These are phyloP conservation scores for Phylloporus sp. DNA, from an alignment of 1,284 basidiomycete genomes.

Conservation along the genomic window DNA sequence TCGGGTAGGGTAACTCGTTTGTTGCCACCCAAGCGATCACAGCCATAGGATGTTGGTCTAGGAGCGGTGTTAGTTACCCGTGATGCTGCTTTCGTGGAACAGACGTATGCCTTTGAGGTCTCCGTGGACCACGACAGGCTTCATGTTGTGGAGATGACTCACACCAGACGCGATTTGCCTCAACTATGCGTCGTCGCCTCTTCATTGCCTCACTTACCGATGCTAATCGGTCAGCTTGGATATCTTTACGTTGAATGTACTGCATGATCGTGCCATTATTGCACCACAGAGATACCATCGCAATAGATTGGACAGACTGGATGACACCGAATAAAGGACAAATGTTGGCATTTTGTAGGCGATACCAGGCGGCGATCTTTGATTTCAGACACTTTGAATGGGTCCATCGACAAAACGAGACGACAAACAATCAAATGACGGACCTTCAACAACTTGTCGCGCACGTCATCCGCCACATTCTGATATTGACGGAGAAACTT, in stretches of 20 bases:
- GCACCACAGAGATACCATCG: conserved; percentile 69
- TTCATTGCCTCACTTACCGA: conserved; percentile 47
- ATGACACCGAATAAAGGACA: conserved; percentile 59
- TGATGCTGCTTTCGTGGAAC: neutral
- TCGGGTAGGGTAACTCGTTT: conserved; percentile 57
- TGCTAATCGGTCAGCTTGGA: conserved; percentile 49
- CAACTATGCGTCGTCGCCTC: conserved; percentile 42
- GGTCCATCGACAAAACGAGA: conserved; percentile 5
- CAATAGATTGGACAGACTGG: conserved; percentile 55
- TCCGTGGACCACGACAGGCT: conserved; percentile 61
- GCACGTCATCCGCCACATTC: conserved; percentile 50
- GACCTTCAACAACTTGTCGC: conserved; percentile 60
- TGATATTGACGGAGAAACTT: conserved; percentile 65
- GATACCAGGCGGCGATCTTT: conserved; percentile 62
- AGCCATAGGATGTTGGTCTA: conserved; percentile 61
- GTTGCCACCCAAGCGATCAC: conserved; percentile 52
- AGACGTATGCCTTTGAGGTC: conserved; percentile 61
- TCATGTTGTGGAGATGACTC: conserved; percentile 58
- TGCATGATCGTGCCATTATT: conserved; percentile 61
- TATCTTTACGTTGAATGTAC: conserved; percentile 51
- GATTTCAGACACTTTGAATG: conserved; percentile 54
- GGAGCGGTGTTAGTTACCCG: neutral
- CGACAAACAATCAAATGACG: conserved; percentile 4
- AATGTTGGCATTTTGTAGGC: conserved; percentile 59
- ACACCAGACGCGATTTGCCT: conserved; percentile 61